phyloP scores from a whole-genome alignment of 1,284 basidiomycete species.

The Phaffia rhodozyma region DNA sequence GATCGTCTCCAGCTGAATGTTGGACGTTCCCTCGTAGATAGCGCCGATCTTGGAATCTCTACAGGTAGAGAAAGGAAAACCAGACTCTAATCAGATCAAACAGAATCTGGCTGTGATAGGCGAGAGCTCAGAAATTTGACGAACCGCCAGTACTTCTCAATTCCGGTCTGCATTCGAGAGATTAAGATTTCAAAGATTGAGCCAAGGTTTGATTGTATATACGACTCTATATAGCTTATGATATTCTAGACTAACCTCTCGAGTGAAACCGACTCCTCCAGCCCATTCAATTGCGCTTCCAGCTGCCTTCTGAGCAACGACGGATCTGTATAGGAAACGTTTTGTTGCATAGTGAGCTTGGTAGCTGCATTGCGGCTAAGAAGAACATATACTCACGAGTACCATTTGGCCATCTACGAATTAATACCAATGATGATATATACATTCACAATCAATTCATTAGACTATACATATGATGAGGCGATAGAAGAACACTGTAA shows the following conservation, averaged over 20 bases:
- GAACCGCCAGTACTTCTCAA: conserved; percentile 68
- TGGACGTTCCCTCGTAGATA: conserved; percentile 91
- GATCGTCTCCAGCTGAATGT: conserved; percentile 94
- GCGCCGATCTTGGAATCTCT: conserved; percentile 88
- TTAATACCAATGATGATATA: no score
- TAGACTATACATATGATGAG: neutral
- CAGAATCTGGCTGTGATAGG: no score
- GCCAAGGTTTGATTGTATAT: no score
- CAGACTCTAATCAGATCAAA: neutral
- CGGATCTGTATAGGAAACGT: conserved; percentile 56
- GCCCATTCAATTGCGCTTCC: conserved; percentile 94
- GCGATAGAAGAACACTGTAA: neutral
- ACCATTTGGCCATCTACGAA: conserved; percentile 55
- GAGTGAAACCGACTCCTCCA: conserved; percentile 87
- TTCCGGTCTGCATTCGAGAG: conserved; percentile 46
- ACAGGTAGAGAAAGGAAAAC: conserved; percentile 39
- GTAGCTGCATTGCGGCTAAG: conserved; percentile 22
- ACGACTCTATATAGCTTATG: no score
- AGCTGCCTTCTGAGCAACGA: conserved; percentile 76
- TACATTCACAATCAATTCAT: no score
- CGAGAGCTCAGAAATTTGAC: neutral
- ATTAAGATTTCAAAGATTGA: no score
- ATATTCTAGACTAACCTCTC: conserved; percentile 40
- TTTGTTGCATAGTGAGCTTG: conserved; percentile 31
- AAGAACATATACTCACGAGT: conserved; percentile 14